A percentile compares a stretch with the other conserved stretches of the same genome.
These are phyloP conservation scores for Monosporascus sp. DNA, from an alignment of 2,329 filamentous ascomycete genomes.

Conservation along the genomic window DNA sequence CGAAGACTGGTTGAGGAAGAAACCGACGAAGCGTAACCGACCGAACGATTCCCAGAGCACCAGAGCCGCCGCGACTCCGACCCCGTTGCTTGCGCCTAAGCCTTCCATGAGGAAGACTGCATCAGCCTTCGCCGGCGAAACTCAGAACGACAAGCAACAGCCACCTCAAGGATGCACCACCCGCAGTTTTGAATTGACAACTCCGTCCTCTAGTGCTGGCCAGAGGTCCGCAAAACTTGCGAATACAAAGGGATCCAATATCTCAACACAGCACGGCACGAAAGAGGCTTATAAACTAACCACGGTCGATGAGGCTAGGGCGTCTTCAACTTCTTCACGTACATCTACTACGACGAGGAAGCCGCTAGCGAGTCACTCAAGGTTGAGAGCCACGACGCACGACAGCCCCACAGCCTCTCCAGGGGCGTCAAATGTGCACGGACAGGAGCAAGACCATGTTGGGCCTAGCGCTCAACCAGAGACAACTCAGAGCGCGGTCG, in stretches of 20 bases:
- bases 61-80: conserved; percentile 12
- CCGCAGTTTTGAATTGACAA: conserved; percentile 21
- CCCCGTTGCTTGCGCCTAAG: conserved; percentile 8
- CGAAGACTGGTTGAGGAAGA: conserved; percentile 23
- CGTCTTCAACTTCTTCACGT: not conserved
- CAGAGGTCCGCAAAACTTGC: conserved; percentile 4
- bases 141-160: not conserved
- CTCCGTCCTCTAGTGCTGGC: conserved; percentile 19
- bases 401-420: not conserved
- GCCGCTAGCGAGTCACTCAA: not conserved
- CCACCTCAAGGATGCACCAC: conserved; percentile 3
- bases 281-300: not conserved
- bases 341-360: not conserved
- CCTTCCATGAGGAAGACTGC: conserved; percentile 1
- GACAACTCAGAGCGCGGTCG: not conserved
- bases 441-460: not conserved
- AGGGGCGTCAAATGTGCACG: not conserved
- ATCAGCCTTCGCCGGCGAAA: conserved; percentile 3
- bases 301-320: not conserved
- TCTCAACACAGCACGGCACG: not conserved
- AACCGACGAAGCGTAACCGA: conserved; percentile 17
- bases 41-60: conserved; percentile 11
- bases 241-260: not conserved
- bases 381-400: not conserved
- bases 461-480: not conserved